Base-by-base conservation (phyloP, 116 monocot genomes). In the Dioscorea cayenensis region DNA sequence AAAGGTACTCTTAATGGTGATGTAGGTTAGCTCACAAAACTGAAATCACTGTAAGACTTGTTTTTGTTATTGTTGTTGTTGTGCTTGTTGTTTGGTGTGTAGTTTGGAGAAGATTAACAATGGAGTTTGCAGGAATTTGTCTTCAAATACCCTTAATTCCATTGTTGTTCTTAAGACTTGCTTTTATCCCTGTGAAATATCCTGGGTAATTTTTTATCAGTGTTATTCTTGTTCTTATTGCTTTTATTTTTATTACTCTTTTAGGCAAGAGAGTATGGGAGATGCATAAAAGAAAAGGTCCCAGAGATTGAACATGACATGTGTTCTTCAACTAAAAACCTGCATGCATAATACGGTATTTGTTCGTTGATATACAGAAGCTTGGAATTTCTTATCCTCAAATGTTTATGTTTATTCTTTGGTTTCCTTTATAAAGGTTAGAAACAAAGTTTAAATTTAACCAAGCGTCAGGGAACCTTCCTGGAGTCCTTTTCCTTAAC, bases 251-350 rank as follows among this genome's bases (percentile, higher is more conserved):
- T 5, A 51, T 65, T 63, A 36, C 17, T 28, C 23, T 60, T 73
- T 32, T 61, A 90, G 90, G 80, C 79, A 68, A 86, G 82, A 82
- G 82, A 84, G 68, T 86, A 90, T 72, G 95, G 92, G 28, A 88
- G 63, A 68, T 96, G 95, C 82, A 84, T 96, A 51, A 80, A 84
- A 25, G 71, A 13, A 11, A 90, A 86, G 70, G 84, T 96, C 71
- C 95, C 92, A 65, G 92, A 96, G 80, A 84, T 96, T 74, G 95
- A 90, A 70, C 87, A 68, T 66, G 70, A 90, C 63, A 96, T 92
- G 95, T 96, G 95, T 76, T 74, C 72, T 96, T 75, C 78, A 84
- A 52, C 79, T 96, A 60, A 89, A 82, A 82, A 66, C 82, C 43
- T 96, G 95, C 92, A 92, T 96, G 90, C 81, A 90, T 49, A 86